A percentile compares a stretch with the other conserved stretches of the same genome.
Evolutionary conservation across 345 rosid genomes (phyloP).

Genomic region (Salix viminalis): DNA sequence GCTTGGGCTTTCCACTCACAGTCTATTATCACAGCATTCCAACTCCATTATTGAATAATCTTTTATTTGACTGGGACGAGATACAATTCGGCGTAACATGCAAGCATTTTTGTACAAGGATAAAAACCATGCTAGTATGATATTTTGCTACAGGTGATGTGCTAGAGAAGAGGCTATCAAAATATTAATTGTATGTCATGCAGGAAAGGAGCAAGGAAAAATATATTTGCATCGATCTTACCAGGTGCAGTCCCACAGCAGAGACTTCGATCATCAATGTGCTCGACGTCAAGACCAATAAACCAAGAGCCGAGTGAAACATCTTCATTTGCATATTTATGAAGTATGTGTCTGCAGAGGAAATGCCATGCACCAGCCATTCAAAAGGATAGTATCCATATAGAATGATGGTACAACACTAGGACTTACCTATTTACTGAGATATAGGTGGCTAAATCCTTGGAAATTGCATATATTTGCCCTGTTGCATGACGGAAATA

Average conservation of each 20-base stretch:
- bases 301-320: conserved; percentile 96
- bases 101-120: neutral
- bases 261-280: conserved; percentile 85
- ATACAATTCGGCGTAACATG: neutral
- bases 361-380: conserved; percentile 8
- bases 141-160: neutral
- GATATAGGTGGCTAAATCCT: conserved; percentile 86
- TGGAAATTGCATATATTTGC: conserved; percentile 87
- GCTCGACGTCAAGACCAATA: conserved; percentile 92
- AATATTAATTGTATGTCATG: neutral
- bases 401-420: neutral
- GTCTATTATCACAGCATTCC: conserved; percentile 12
- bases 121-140: neutral
- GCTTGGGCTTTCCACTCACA: conserved; percentile 38
- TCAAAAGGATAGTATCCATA: neutral
- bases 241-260: conserved; percentile 95
- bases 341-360: conserved; percentile 63
- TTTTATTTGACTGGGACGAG: neutral
- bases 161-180: neutral
- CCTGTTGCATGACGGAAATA: conserved; percentile 96
- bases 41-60: conserved; percentile 4
- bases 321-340: conserved; percentile 89
- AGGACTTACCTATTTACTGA: conserved; percentile 64
- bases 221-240: conserved; percentile 21
- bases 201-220: neutral